Conservation (phyloP, 345 rosid genomes). For the Corymbia maculata region DNA sequence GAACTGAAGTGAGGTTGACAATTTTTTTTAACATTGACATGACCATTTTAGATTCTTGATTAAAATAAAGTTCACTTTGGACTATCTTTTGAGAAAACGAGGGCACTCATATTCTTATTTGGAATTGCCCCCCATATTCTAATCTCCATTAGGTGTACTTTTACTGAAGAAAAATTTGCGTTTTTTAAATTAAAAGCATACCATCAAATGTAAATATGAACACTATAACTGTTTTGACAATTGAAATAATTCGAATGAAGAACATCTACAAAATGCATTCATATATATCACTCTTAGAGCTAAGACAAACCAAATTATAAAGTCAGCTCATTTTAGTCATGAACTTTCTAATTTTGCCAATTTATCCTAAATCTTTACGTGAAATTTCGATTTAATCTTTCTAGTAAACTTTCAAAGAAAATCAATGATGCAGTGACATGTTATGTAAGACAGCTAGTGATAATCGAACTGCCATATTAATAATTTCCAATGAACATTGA, state of each 20-base stretch:
- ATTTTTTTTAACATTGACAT: too few species aligned
- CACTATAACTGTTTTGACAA: neutral
- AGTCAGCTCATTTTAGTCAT: neutral
- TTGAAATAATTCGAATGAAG: neutral
- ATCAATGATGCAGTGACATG: neutral
- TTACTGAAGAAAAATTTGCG: neutral
- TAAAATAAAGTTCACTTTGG: too few species aligned
- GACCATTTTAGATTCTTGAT: too few species aligned
- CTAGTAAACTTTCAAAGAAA: too few species aligned
- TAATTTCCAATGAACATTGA: rapidly evolving
- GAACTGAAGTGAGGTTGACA: rapidly evolving
- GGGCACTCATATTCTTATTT: rapidly evolving
- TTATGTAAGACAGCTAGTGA: neutral
- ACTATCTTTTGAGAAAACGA: neutral
- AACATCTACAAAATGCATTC: neutral
- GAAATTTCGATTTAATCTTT: too few species aligned
- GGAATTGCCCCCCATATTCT: neutral
- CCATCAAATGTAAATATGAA: neutral
- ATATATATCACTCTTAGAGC: neutral
- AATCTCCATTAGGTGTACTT: too few species aligned
- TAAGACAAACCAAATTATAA: neutral
- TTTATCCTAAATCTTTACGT: too few species aligned
- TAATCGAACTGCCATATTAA: neutral
- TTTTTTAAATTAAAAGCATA: neutral
- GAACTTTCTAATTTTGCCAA: too few species aligned